Evolutionary conservation across 2,329 filamentous ascomycete species (phyloP), one percentile per base, ranked within the genome.

Genomic region (Fusarium begoniae): DNA sequence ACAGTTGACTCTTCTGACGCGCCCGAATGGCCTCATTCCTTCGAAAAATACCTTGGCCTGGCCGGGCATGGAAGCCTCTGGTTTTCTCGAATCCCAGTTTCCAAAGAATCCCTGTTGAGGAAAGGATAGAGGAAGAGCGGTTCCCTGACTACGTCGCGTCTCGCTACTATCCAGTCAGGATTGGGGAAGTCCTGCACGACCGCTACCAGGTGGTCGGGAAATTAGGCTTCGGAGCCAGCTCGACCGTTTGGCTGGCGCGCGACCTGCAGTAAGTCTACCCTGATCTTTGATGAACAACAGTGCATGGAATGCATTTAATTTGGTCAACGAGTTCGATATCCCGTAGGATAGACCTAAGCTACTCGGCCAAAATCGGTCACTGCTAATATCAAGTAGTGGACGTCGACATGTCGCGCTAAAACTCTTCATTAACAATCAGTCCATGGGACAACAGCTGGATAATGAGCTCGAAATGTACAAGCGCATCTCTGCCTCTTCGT

Each of bases 391-490:
- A 20, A 5, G 5, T 11, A 81, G 79, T 9, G 28, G 66, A 18
- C 74, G 75, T 45, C 76, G 76, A 1, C 79, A 83, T 65, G 80
- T 83, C 4, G 77, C 80, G 1, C 63, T 84, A 10, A 84, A 83
- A 44, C 51, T 84, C 2, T 83, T 78, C 38, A 63, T 80, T 0
- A 63, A 75, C 13, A 69, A 78, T 0, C 12, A 70, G 53, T 70
- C 76, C 0, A 77, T 81, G 73, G 79, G 78, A 1, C 20, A 40
- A 13, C 69, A 78, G 28, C 15, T 79, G 9, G 75, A 81, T 8
- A 45, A 83, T 22, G 85, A 87, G 74, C 71, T 85, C 17, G 72
- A 78, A 8, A 85, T 86, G n/a, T 86, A 87, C 55, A 81, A 81
- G 69, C 80, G 79, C 28, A 83, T 87, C 6, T 77, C 80, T 26